Base-by-base conservation (phyloP, 257 asterid genomes). In the Nicotiana attenuata region DNA sequence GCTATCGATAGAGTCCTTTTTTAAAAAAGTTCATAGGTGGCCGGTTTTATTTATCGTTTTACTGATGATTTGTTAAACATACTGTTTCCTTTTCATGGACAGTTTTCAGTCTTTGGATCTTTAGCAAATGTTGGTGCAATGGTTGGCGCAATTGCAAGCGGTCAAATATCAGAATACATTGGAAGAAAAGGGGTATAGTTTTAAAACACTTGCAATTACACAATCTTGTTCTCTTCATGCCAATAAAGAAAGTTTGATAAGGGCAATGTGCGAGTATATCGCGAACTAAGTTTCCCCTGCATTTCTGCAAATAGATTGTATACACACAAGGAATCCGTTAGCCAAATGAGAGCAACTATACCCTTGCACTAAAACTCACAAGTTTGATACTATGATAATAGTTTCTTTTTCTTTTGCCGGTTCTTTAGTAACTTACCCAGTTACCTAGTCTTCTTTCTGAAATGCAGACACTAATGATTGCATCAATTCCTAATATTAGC, bases 121-220 rank as follows among this genome's bases (percentile, higher is more conserved):
- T 91, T 94, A 77, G 90, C 98, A 76, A 94, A 94, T 86, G 89
- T 93, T 65, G 98, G 98, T 75, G 98, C 98, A 76, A 93, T 94
- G 97, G 93, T 94, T 64, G 98, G 97, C 15, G 96, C 98, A 28
- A 91, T 94, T 77, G 89, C 97, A 26, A 94, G 98, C 82, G 97
- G 98, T 26, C 97, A 93, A 87, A 94, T 94, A 85, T 93, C 98
- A 0, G 98, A 94, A 80, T 87, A 92, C 81, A 86, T 89, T 53
- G 98, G 98, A 57, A 81, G 97, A 85, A 93, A 94, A 88, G 98
- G 97, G 97, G 98, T 94, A 94, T 60, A 78, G 78, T 29, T 3
- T 6, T 29, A 41, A 69, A 33, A 28, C 59, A 41, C 78, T 71
- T 71, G 5, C 78, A 10, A 47, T 63, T 33, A 17, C 14, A 22